These are phyloP conservation scores for Mortierella sp. DNA, from an alignment of 371 early-diverging fungal species.

Conservation along the genomic window DNA sequence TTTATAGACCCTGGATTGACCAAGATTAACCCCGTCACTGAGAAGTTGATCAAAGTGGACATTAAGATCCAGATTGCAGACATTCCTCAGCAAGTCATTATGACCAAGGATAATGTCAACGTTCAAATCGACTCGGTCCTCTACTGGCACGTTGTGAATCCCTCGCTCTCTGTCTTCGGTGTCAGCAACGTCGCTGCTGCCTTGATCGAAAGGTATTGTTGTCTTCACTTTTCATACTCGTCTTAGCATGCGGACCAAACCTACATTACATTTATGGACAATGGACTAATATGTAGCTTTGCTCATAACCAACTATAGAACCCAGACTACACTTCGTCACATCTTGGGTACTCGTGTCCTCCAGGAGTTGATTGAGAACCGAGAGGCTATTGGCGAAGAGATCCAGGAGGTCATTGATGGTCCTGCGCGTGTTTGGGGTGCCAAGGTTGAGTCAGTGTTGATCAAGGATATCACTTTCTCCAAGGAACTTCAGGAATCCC, in stretches of 20 bases:
- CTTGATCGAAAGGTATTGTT: conserved; percentile 67
- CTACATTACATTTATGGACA: too few species aligned
- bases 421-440: conserved; percentile 84
- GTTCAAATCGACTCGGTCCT: conserved; percentile 83
- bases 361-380: conserved; percentile 88
- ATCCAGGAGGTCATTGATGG: conserved; percentile 78
- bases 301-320: conserved; percentile 42
- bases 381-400: conserved; percentile 86
- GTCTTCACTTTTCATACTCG: too few species aligned
- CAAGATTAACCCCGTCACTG: conserved; percentile 82
- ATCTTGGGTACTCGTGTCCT: conserved; percentile 72
- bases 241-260: too few species aligned
- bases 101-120: conserved; percentile 53
- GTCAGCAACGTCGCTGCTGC: conserved; percentile 81
- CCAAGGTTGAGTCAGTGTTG: conserved; percentile 78
- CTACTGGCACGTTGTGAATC: conserved; percentile 87
- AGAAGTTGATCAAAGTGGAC: conserved; percentile 64
- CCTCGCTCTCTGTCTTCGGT: conserved; percentile 82
- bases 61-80: conserved; percentile 53
- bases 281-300: not conserved
- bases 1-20: conserved; percentile 85
- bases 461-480: conserved; percentile 92
- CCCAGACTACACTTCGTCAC: conserved; percentile 81
- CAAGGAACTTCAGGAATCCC: conserved; percentile 80
- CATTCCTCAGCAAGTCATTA: conserved; percentile 43